Percentiles rank a stretch among this genome's conserved stretches.
These are phyloP conservation scores for Vanderwaltozyma polyspora DNA, from an alignment of 805 yeast species.

Conservation along the genomic window DNA sequence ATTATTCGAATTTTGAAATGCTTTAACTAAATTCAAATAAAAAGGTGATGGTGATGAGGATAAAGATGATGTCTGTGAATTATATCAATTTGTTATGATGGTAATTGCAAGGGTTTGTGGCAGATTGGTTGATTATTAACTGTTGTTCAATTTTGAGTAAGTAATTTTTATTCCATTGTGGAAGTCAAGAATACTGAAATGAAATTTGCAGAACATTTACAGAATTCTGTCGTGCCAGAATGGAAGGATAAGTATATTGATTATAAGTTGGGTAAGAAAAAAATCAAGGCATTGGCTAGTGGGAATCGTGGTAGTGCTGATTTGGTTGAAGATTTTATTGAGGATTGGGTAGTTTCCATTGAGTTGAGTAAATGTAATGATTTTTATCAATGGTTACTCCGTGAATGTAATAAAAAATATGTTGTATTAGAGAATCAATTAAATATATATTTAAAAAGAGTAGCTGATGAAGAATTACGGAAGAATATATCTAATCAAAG, in stretches of 20 bases:
- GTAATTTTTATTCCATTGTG: no score
- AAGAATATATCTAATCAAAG: conserved; percentile 7
- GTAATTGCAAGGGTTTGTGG: no score
- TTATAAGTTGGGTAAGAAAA: conserved; percentile 41
- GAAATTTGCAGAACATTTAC: conserved; percentile 58
- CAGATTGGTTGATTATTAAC: no score
- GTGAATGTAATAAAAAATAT: conserved; percentile 17
- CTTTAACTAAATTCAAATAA: no score
- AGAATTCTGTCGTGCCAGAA: conserved; percentile 65
- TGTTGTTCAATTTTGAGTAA: no score
- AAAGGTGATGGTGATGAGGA: no score
- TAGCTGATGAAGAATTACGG: no score
- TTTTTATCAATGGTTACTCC: conserved; percentile 24
- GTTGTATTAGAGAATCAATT: conserved; percentile 18
- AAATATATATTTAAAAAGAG: conserved; percentile 8
- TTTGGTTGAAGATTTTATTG: conserved; percentile 18
- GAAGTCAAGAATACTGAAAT: no score
- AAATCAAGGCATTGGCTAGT: conserved; percentile 12
- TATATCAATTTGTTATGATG: no score
- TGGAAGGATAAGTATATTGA: conserved; percentile 80
- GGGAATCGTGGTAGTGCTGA: not conserved
- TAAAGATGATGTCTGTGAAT: no score
- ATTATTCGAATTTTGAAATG: no score
- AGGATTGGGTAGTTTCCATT: conserved; percentile 23
- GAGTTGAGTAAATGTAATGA: conserved; percentile 25